Evolutionary conservation across 2,329 filamentous ascomycete genomes (phyloP).

Genomic region (Neonectria faginata): DNA sequence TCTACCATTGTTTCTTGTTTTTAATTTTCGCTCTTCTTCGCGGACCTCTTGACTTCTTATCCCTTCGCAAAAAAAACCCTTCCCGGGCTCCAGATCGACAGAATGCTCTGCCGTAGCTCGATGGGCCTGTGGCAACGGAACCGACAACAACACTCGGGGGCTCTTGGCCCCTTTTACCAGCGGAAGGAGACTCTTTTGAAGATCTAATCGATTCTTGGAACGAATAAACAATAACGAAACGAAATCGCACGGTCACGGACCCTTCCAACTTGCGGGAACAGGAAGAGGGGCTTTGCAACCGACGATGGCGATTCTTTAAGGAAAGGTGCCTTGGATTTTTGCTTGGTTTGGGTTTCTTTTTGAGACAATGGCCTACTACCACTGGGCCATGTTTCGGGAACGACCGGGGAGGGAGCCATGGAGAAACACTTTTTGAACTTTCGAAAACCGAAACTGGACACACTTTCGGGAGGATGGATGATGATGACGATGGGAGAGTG

Average conservation of each 20-base stretch:
- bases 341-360: conserved; percentile 23
- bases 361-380: conserved; percentile 20
- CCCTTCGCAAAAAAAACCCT: neutral
- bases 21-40: conserved; percentile 17
- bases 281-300: conserved; percentile 11
- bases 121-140: conserved; percentile 11
- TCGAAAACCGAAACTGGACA: conserved; percentile 28
- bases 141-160: neutral
- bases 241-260: conserved; percentile 11
- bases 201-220: conserved; percentile 31
- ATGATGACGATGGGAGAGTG: conserved; percentile 19
- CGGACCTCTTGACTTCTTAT: conserved; percentile 17
- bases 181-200: conserved; percentile 22
- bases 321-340: conserved; percentile 27
- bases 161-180: neutral
- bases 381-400: conserved; percentile 18
- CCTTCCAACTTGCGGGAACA: conserved; percentile 22
- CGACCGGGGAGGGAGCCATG: conserved; percentile 19
- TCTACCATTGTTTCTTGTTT: conserved; percentile 25
- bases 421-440: conserved; percentile 25
- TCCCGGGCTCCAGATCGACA: conserved; percentile 3
- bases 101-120: conserved; percentile 19
- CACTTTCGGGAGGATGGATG: conserved; percentile 20
- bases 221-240: conserved; percentile 19
- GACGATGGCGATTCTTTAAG: conserved; percentile 22